These are phyloP conservation scores for Plasmodium chabaudi DNA, from an alignment of 169 alveolate species.

Conservation along the genomic window DNA sequence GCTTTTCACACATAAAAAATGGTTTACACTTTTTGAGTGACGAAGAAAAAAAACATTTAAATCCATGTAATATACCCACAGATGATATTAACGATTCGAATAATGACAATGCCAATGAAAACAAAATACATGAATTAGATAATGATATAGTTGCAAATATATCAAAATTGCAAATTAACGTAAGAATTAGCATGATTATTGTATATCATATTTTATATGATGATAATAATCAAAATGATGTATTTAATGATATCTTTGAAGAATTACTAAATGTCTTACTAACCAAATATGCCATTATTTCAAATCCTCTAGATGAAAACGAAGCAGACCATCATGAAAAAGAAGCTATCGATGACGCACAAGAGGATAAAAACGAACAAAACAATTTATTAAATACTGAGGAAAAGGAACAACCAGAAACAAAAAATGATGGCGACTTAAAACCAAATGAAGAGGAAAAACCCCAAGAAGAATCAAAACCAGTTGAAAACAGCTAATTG, in stretches of 20 bases:
- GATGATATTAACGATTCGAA: background rate
- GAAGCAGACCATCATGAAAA: background rate
- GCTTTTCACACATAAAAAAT: constrained; percentile 71
- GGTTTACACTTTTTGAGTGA: constrained; percentile 47
- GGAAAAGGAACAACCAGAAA: background rate
- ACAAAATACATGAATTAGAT: background rate
- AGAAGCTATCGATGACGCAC: constrained; percentile 1
- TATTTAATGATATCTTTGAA: constrained; percentile 54
- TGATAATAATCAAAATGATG: constrained; percentile 62
- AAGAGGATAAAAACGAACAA: background rate
- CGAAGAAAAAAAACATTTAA: constrained; percentile 42
- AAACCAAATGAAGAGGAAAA: background rate
- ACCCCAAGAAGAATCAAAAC: background rate
- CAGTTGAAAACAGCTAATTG: background rate
- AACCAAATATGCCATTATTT: constrained; percentile 35
- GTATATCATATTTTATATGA: constrained; percentile 57
- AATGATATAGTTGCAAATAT: constrained; percentile 34
- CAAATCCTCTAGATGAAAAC: background rate
- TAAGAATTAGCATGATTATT: constrained; percentile 60
- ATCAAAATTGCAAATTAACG: constrained; percentile 57
- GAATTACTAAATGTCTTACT: constrained; percentile 55
- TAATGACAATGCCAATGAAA: constrained; percentile 3
- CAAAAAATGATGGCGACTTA: background rate
- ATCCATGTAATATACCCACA: constrained; percentile 22
- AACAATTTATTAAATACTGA: background rate